A percentile compares a stretch with the other conserved stretches of the same genome.
phyloP scores from a whole-genome alignment of 23 red algal species.

The Chondrus crispus region DNA sequence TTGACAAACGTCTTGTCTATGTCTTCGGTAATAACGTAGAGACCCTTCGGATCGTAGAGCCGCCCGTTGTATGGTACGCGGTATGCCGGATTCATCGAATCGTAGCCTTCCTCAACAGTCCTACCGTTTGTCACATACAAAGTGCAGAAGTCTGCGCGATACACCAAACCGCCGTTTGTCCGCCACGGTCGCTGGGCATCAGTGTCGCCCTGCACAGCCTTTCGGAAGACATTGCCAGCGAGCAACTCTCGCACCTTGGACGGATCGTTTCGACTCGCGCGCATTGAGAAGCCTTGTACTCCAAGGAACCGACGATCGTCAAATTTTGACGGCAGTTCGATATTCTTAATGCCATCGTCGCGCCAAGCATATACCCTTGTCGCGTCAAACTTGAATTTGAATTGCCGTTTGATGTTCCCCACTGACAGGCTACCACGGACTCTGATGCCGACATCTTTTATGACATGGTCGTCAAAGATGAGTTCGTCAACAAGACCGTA shows the following conservation, averaged over 20 bases:
- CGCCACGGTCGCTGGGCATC: slow-evolving; percentile 40
- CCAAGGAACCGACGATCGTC: slow-evolving; percentile 42
- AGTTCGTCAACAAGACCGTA: slow-evolving; percentile 52
- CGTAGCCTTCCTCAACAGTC: slow-evolving; percentile 22
- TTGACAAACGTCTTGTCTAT: slow-evolving; percentile 51
- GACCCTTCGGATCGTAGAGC: slow-evolving; percentile 51
- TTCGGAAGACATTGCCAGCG: slow-evolving; percentile 17
- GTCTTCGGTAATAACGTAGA: slow-evolving; percentile 38
- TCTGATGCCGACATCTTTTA: slow-evolving; percentile 40
- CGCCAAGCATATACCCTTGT: slow-evolving; percentile 16
- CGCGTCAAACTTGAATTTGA: slow-evolving; percentile 54
- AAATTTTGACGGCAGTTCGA: slow-evolving; percentile 6
- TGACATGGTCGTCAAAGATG: neutral
- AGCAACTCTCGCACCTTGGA: slow-evolving; percentile 1
- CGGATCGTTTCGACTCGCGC: slow-evolving; percentile 28
- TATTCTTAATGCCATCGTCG: neutral
- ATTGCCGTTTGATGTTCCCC: slow-evolving; percentile 31
- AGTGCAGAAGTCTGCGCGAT: slow-evolving; percentile 19
- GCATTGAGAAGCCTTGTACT: slow-evolving; percentile 35
- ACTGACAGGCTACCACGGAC: slow-evolving; percentile 36
- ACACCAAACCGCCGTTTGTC: slow-evolving; percentile 6
- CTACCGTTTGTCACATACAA: slow-evolving; percentile 38
- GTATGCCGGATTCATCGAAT: neutral
- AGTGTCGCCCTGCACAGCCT: neutral
- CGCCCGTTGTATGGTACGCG: slow-evolving; percentile 8